phyloP scores from a whole-genome alignment of 305 asterid species.

The Salvia sclarea region DNA sequence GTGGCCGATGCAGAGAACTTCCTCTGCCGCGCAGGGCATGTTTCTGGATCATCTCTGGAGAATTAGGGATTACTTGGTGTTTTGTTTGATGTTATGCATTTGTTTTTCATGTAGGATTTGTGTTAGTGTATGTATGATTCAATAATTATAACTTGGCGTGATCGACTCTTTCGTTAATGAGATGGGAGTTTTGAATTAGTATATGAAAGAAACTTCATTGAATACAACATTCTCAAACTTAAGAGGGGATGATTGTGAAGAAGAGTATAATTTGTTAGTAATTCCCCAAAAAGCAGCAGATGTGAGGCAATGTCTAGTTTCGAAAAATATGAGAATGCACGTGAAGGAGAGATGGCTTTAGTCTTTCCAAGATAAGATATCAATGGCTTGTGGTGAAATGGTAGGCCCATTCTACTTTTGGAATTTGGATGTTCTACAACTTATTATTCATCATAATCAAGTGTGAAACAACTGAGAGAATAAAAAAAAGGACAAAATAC shows the following conservation, averaged over 20 bases:
- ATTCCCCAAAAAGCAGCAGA: too few species aligned
- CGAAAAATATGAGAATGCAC: too few species aligned
- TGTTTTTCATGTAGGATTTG: background rate
- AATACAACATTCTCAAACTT: too few species aligned
- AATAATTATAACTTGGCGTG: background rate
- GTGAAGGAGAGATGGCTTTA: background rate
- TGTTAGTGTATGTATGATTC: background rate
- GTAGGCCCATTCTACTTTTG: background rate
- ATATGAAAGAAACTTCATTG: too few species aligned
- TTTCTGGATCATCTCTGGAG: background rate
- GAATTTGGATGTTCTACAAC: too few species aligned
- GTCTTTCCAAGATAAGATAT: background rate
- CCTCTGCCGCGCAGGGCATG: slow-evolving; percentile 39
- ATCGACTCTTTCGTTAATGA: too few species aligned
- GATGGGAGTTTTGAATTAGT: too few species aligned
- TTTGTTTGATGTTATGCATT: background rate
- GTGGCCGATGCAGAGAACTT: slow-evolving; percentile 33
- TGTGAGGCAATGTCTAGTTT: too few species aligned
- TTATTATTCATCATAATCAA: too few species aligned
- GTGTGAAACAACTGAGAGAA: too few species aligned
- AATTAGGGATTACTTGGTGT: background rate
- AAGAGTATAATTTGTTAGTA: too few species aligned
- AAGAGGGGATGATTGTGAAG: too few species aligned
- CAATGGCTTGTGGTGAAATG: background rate
- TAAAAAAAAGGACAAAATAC: background rate